phyloP scores from a whole-genome alignment of 768 basidiomycete species.

The Mycena venus region DNA sequence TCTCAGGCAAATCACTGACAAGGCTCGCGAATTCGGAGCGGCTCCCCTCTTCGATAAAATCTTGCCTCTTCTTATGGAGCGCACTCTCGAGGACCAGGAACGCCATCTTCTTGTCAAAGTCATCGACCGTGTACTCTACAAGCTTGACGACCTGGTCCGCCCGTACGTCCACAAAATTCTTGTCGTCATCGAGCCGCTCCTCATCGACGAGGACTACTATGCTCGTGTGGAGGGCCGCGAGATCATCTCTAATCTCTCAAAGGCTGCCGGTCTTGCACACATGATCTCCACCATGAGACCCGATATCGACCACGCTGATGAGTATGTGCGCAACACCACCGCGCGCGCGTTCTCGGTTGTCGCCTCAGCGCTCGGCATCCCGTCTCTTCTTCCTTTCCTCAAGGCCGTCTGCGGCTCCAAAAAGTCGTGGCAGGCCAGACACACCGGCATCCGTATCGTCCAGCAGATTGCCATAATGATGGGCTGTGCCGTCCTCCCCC shows the following conservation, averaged over 20 bases:
- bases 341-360: conserved; percentile 99
- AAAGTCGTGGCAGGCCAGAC: conserved; percentile 99
- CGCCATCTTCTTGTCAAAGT: conserved; percentile 98
- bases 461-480: conserved; percentile 99
- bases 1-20: conserved; percentile 97
- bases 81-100: conserved; percentile 97
- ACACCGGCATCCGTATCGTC: conserved; percentile 99
- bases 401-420: conserved; percentile 99
- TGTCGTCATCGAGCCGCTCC: conserved; percentile 98
- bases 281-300: conserved; percentile 99
- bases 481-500: conserved; percentile 98
- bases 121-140: conserved; percentile 98
- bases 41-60: conserved; percentile 99
- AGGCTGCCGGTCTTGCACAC: conserved; percentile 98
- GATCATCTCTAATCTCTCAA: conserved; percentile 98
- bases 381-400: conserved; percentile 96
- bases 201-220: conserved; percentile 98
- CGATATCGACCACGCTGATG: conserved; percentile 99
- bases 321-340: conserved; percentile 99
- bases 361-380: conserved; percentile 97
- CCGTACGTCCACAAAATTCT: conserved; percentile 99
- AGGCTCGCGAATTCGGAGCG: conserved; percentile 98
- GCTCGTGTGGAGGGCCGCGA: conserved; percentile 98
- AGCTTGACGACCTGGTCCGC: conserved; percentile 97
- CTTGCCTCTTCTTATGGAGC: conserved; percentile 96